These are phyloP conservation scores for Aspergillus bombycis DNA, from an alignment of 2,329 filamentous ascomycete species.

Conservation along the genomic window DNA sequence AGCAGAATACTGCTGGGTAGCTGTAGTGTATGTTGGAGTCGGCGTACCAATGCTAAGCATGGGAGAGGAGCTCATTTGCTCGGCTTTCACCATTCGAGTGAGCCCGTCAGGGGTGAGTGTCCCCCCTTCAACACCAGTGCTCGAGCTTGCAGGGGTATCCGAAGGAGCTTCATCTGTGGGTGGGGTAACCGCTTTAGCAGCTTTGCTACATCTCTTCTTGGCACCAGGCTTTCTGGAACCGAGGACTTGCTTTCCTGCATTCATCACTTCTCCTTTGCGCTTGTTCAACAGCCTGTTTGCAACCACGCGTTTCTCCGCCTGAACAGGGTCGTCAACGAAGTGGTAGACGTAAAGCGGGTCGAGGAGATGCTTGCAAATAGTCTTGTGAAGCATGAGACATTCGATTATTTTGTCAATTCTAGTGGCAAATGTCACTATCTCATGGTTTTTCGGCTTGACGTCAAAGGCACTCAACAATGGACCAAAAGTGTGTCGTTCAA, in stretches of 20 bases:
- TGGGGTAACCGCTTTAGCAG: background rate
- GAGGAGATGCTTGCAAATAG: slow-evolving; percentile 44
- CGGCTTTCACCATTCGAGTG: background rate
- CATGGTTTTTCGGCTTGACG: slow-evolving; percentile 23
- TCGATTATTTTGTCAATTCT: slow-evolving; percentile 23
- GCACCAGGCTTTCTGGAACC: slow-evolving; percentile 8
- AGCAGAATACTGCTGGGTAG: background rate
- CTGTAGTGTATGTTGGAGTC: background rate
- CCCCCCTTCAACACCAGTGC: background rate
- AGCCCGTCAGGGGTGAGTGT: background rate
- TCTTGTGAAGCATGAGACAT: slow-evolving; percentile 36
- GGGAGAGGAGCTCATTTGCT: background rate
- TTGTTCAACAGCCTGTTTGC: slow-evolving; percentile 38
- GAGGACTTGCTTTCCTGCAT: slow-evolving; percentile 32
- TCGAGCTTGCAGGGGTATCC: background rate
- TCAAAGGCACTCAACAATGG: slow-evolving; percentile 31
- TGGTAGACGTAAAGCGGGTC: slow-evolving; percentile 36
- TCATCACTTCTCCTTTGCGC: slow-evolving; percentile 37
- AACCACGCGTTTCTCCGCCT: slow-evolving; percentile 31
- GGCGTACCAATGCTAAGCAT: background rate
- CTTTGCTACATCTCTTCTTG: background rate
- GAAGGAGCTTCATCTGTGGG: background rate
- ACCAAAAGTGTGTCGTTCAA: slow-evolving; percentile 28
- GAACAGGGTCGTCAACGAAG: slow-evolving; percentile 42
- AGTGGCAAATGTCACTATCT: slow-evolving; percentile 26